phyloP scores from a whole-genome alignment of 108 stramenopile genomes.

The Conticribra guillardii region DNA sequence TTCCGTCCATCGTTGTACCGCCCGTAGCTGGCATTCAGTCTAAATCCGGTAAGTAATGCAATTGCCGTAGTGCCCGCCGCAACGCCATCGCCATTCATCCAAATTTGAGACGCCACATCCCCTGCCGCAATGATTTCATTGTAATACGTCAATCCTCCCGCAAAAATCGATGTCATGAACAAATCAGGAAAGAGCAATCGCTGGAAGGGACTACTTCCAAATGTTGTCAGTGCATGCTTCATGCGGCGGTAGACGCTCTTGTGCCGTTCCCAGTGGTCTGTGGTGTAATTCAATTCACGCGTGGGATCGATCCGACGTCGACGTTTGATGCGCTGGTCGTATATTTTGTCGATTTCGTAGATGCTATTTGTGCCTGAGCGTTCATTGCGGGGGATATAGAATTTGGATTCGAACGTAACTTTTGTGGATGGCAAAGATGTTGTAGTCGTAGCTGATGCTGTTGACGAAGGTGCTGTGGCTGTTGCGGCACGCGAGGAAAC shows the following conservation, averaged over 20 bases:
- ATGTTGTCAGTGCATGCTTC: conserved; percentile 34
- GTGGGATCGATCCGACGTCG: conserved; percentile 49
- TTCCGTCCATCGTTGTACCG: conserved; percentile 53
- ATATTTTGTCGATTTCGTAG: conserved; percentile 38
- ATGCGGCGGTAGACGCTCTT: conserved; percentile 54
- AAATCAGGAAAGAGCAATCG: conserved; percentile 61
- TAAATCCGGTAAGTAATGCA: conserved; percentile 59
- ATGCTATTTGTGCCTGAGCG: conserved; percentile 24
- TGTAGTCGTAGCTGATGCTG: too few species aligned
- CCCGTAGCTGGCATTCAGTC: conserved; percentile 56
- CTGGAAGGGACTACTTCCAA: conserved; percentile 49
- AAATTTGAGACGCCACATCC: too few species aligned
- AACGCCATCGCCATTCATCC: conserved; percentile 30
- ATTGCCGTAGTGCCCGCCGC: conserved; percentile 62
- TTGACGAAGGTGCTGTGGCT: too few species aligned
- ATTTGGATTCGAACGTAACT: conserved; percentile 12
- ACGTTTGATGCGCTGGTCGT: conserved; percentile 41
- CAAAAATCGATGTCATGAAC: conserved; percentile 39
- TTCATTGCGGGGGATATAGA: conserved; percentile 36
- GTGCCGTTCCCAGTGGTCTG: conserved; percentile 51
- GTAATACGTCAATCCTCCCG: conserved; percentile 53
- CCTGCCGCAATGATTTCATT: conserved; percentile 41
- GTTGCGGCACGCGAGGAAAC: too few species aligned
- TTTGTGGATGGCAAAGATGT: too few species aligned
- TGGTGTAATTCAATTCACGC: conserved; percentile 55